phyloP scores from a whole-genome alignment of 2,329 filamentous ascomycete genomes.

The Microcyclospora tardicrescens region DNA sequence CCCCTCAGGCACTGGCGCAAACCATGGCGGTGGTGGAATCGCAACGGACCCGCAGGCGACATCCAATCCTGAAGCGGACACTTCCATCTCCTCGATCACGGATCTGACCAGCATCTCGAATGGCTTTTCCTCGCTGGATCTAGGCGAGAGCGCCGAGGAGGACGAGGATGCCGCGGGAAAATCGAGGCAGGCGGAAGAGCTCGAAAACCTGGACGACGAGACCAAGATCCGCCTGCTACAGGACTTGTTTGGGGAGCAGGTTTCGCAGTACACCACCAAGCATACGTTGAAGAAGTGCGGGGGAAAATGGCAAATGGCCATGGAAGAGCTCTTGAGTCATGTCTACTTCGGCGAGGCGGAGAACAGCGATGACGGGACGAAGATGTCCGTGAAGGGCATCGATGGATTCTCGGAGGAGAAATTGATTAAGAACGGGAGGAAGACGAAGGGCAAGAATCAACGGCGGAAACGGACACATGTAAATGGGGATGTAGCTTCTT shows the following conservation, averaged over 20 bases:
- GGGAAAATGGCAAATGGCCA: constrained; percentile 54
- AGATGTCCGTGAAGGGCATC: constrained; percentile 52
- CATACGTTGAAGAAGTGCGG: constrained; percentile 55
- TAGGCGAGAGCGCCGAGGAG: constrained; percentile 9
- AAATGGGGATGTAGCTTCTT: constrained; percentile 6
- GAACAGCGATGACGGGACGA: constrained; percentile 32
- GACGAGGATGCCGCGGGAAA: constrained; percentile 13
- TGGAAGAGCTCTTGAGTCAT: constrained; percentile 70
- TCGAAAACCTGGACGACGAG: constrained; percentile 38
- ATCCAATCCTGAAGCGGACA: constrained; percentile 9
- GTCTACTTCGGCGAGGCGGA: constrained; percentile 61
- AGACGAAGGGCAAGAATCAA: constrained; percentile 26
- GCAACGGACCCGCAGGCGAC: constrained; percentile 25
- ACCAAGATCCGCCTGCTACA: constrained; percentile 52
- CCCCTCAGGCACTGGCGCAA: constrained; percentile 54
- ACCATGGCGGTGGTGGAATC: constrained; percentile 16
- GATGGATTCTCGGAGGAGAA: constrained; percentile 62
- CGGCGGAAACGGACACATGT: constrained; percentile 2
- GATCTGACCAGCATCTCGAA: constrained; percentile 39
- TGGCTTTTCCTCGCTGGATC: constrained; percentile 27
- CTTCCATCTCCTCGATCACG: constrained; percentile 33
- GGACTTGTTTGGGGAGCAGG: constrained; percentile 57
- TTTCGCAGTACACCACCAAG: constrained; percentile 49
- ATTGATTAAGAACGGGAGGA: constrained; percentile 31
- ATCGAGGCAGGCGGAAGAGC: constrained; percentile 18